Evolutionary conservation across 2,329 filamentous ascomycete genomes (phyloP).

Genomic region (Anisogramma anomala): DNA sequence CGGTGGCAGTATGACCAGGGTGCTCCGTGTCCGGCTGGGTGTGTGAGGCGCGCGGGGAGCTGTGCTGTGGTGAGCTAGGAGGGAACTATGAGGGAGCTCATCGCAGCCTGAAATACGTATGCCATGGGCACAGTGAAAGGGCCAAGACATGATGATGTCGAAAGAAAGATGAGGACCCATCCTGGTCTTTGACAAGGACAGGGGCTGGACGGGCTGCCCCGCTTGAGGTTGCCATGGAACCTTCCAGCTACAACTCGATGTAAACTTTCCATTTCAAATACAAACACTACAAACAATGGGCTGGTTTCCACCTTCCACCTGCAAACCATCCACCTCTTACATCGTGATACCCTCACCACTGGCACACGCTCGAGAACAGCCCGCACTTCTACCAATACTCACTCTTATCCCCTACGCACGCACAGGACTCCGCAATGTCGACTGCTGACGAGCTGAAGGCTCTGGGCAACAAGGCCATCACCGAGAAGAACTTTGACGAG

Average conservation of each 20-base stretch:
- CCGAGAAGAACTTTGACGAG: slow-evolving; percentile 90
- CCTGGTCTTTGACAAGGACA: not conserved
- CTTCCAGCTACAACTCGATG: not conserved
- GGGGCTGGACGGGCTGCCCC: not conserved
- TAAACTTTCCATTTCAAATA: not conserved
- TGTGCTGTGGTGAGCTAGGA: too few relatives aligned
- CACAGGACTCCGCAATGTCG: slow-evolving; percentile 31
- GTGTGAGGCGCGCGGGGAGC: too few relatives aligned
- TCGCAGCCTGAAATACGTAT: too few relatives aligned
- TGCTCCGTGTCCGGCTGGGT: too few relatives aligned
- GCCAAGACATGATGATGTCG: too few relatives aligned
- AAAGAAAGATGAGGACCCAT: too few relatives aligned
- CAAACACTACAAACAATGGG: not conserved
- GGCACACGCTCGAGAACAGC: not conserved
- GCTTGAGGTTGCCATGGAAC: not conserved
- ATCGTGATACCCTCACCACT: not conserved
- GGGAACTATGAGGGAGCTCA: too few relatives aligned
- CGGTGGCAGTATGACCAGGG: too few relatives aligned
- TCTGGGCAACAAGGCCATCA: slow-evolving; percentile 96
- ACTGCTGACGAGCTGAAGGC: slow-evolving; percentile 78
- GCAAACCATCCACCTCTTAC: not conserved
- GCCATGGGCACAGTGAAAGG: too few relatives aligned
- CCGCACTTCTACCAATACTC: too few relatives aligned
- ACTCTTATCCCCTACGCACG: not conserved
- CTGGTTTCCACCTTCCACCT: not conserved